Percentiles rank a stretch among this genome's conserved stretches.
Evolutionary conservation across 306 rosid species (phyloP).

Genomic region (Trifolium pratense): DNA sequence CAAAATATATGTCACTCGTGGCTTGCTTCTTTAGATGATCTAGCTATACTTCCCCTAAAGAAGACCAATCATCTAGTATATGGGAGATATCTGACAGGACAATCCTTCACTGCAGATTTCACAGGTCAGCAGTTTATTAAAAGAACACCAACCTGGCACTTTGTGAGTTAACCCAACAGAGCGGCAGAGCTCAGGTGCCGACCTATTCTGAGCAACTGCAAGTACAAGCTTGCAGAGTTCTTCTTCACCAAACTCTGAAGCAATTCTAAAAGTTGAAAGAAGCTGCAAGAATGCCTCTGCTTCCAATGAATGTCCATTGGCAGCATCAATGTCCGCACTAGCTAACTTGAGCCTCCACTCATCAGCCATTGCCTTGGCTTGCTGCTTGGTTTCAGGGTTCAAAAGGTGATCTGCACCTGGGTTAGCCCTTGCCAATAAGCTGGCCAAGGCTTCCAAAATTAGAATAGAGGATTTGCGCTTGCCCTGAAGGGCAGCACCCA

Average conservation of each 20-base stretch:
- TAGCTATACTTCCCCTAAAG: conserved; percentile 44
- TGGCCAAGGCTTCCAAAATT: conserved; percentile 72
- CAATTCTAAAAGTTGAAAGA: conserved; percentile 76
- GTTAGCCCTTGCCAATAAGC: conserved; percentile 72
- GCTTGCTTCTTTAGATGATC: conserved; percentile 38
- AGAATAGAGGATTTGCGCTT: conserved; percentile 66
- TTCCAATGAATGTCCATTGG: conserved; percentile 90
- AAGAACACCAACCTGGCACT: conserved; percentile 93
- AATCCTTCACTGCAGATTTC: conserved; percentile 61
- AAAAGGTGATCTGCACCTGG: conserved; percentile 73
- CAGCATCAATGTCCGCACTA: conserved; percentile 70
- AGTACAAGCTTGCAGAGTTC: conserved; percentile 89
- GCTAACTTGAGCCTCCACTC: conserved; percentile 86
- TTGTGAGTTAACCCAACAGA: conserved; percentile 81
- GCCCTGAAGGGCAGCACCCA: conserved; percentile 74
- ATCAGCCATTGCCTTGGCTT: conserved; percentile 89
- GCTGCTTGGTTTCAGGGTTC: conserved; percentile 87
- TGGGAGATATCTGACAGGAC: conserved; percentile 55
- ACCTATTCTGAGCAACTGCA: conserved; percentile 80
- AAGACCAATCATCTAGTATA: conserved; percentile 44
- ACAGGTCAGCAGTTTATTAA: conserved; percentile 69
- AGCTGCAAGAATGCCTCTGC: conserved; percentile 90
- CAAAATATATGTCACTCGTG: conserved; percentile 19
- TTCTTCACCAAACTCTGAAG: conserved; percentile 87
- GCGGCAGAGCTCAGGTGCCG: conserved; percentile 91